Evolutionary conservation across 805 yeast genomes (phyloP).

Genomic region (Metschnikowia sp.): DNA sequence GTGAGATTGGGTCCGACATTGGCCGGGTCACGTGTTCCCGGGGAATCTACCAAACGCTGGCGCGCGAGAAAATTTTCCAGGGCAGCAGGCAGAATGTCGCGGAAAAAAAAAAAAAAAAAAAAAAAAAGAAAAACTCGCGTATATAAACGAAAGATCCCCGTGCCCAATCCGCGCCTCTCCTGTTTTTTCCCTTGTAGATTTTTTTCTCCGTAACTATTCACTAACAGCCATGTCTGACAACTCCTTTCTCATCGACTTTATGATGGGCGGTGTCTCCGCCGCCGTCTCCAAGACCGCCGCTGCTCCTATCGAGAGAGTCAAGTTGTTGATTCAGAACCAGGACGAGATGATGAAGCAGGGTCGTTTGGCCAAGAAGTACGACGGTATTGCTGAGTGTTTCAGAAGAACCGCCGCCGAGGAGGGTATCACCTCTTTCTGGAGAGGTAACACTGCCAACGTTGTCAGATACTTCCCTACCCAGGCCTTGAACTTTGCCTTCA

Average conservation of each 20-base stretch:
- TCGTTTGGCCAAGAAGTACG: conserved; percentile 81
- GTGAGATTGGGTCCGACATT: conserved; percentile 15
- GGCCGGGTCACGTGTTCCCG: conserved; percentile 20
- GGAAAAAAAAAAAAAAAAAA: conserved; percentile 7
- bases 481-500: conserved; percentile 97
- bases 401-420: conserved; percentile 89
- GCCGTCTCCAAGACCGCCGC: conserved; percentile 98
- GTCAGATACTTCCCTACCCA: conserved; percentile 99
- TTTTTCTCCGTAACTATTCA: conserved; percentile 13
- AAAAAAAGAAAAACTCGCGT: conserved; percentile 8
- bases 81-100: conserved; percentile 12
- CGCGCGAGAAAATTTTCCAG: conserved; percentile 10
- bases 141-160: conserved; percentile 18
- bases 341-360: conserved; percentile 98
- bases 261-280: conserved; percentile 99
- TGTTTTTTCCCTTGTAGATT: conserved; percentile 15
- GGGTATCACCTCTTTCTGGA: conserved; percentile 94
- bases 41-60: conserved; percentile 9
- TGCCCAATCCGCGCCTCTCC: conserved; percentile 3
- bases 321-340: conserved; percentile 94
- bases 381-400: conserved; percentile 93
- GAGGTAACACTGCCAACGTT: conserved; percentile 99
- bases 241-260: conserved; percentile 47
- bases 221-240: conserved; percentile 21
- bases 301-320: conserved; percentile 96